These are phyloP conservation scores for Isabelozyma heimii DNA, from an alignment of 805 yeast species.

Conservation along the genomic window DNA sequence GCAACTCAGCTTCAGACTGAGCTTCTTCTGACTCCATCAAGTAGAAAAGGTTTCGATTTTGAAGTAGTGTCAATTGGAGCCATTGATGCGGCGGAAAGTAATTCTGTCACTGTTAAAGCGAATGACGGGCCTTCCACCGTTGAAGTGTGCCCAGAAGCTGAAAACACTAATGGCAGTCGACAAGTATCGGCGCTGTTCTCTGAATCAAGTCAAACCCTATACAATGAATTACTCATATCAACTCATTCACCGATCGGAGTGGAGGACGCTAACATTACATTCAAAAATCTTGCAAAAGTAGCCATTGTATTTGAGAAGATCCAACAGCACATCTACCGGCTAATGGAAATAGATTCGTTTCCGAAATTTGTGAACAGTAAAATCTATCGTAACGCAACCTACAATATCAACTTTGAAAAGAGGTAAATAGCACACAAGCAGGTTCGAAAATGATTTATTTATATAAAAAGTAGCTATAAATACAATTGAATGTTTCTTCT, in stretches of 20 bases:
- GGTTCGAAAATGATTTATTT: not conserved
- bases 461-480: constrained; percentile 14
- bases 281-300: constrained; percentile 11
- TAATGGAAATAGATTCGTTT: constrained; percentile 73
- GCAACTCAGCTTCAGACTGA: not conserved
- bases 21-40: constrained; percentile 8
- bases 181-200: too few relatives aligned
- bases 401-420: not conserved
- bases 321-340: constrained; percentile 44
- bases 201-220: too few relatives aligned
- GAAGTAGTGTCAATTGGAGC: not conserved
- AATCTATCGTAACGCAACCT: constrained; percentile 14
- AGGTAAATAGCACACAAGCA: not conserved
- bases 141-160: too few relatives aligned
- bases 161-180: too few relatives aligned
- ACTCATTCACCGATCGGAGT: too few relatives aligned
- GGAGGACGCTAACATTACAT: not conserved
- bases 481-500: constrained; percentile 9
- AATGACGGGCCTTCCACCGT: too few relatives aligned
- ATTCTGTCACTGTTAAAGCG: too few relatives aligned
- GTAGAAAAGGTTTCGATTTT: too few relatives aligned
- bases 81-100: too few relatives aligned
- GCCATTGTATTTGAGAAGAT: constrained; percentile 46
- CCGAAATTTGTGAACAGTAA: constrained; percentile 56
- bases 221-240: too few relatives aligned